Evolutionary conservation across 2,329 filamentous ascomycete species (phyloP).

Genomic region (Calonectria hongkongensis): DNA sequence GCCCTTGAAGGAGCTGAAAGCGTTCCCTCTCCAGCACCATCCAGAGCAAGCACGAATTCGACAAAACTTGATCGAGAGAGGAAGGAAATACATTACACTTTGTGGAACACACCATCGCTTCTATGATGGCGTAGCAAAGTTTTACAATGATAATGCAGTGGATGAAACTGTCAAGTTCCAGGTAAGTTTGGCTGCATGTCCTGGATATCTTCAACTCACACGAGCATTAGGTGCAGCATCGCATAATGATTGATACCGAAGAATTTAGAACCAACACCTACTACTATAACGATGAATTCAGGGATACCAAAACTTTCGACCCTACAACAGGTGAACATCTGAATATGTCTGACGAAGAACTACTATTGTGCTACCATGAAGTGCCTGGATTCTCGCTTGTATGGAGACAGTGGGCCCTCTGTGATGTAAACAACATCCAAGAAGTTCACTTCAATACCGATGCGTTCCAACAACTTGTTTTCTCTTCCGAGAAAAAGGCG

Average conservation of each 20-base stretch:
- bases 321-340: background rate
- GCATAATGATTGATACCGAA: constrained; percentile 15
- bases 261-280: background rate
- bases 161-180: background rate
- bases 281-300: background rate
- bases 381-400: constrained; percentile 9
- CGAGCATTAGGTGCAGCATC: constrained; percentile 7
- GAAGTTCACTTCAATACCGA: constrained; percentile 3
- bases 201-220: background rate
- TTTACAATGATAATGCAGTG: background rate
- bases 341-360: constrained; percentile 7
- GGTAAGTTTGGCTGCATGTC: background rate
- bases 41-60: background rate
- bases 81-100: constrained; percentile 9
- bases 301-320: background rate
- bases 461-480: background rate
- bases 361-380: background rate
- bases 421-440: background rate
- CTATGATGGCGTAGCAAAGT: background rate
- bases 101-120: background rate
- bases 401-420: constrained; percentile 2
- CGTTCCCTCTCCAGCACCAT: constrained; percentile 1
- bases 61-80: background rate
- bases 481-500: background rate
- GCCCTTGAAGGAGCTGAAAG: background rate